These are phyloP conservation scores for Candida gorgasii DNA, from an alignment of 805 yeast genomes.

Conservation along the genomic window DNA sequence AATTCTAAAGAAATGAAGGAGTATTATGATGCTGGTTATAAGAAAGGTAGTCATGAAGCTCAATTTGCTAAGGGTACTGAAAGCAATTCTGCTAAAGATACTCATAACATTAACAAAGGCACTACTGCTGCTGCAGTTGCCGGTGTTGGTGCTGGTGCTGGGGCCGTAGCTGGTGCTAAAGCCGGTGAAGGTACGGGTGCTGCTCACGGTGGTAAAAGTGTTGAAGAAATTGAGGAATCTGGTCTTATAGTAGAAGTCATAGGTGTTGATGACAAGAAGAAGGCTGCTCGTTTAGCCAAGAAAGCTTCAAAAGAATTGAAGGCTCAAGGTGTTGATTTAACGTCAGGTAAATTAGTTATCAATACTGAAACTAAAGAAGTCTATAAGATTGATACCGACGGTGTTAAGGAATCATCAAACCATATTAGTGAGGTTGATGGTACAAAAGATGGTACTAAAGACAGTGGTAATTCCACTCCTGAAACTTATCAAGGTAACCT, in stretches of 20 bases:
- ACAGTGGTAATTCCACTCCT: no score
- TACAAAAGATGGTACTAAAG: slow-evolving; percentile 16
- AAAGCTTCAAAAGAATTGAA: slow-evolving; percentile 31
- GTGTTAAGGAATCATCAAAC: slow-evolving; percentile 2
- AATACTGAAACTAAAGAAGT: slow-evolving; percentile 36
- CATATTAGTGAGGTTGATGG: slow-evolving; percentile 17
- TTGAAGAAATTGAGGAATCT: slow-evolving; percentile 8
- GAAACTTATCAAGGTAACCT: slow-evolving; percentile 12
- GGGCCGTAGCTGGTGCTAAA: slow-evolving; percentile 3
- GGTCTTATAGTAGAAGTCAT: slow-evolving; percentile 32
- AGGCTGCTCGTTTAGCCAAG: slow-evolving; percentile 33
- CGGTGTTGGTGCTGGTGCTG: slow-evolving; percentile 11
- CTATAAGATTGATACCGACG: slow-evolving; percentile 22
- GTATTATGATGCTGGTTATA: slow-evolving; percentile 12
- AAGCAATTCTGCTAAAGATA: no score
- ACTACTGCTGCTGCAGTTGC: slow-evolving; percentile 9
- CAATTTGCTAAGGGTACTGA: background rate
- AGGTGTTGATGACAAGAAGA: slow-evolving; percentile 30
- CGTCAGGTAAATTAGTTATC: slow-evolving; percentile 34
- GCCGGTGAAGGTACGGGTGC: slow-evolving; percentile 6
- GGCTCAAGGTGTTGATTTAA: slow-evolving; percentile 32
- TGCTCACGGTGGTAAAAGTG: slow-evolving; percentile 12
- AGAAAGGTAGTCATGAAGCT: slow-evolving; percentile 2
- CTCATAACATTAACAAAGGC: background rate
- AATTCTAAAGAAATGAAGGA: slow-evolving; percentile 3